Evolutionary conservation across 768 basidiomycete genomes (phyloP).

Genomic region (Hortiboletus campestris): DNA sequence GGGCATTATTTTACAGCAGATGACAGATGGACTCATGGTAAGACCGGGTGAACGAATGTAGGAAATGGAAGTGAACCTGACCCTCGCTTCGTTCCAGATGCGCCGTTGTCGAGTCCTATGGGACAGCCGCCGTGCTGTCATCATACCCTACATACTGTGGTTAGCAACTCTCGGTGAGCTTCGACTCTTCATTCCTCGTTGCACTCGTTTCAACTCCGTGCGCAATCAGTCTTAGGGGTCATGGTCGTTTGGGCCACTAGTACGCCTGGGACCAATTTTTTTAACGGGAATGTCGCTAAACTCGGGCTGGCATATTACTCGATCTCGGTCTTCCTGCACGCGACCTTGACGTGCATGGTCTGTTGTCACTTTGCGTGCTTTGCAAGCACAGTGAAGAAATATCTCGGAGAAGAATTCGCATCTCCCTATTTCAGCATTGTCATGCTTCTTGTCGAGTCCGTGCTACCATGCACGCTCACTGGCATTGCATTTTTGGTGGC

Average conservation of each 20-base stretch:
- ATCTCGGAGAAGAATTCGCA: too few relatives aligned
- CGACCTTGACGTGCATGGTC: too few relatives aligned
- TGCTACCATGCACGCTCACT: too few relatives aligned
- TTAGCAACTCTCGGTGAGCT: constrained; percentile 4
- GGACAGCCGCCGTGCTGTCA: constrained; percentile 5
- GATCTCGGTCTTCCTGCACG: too few relatives aligned
- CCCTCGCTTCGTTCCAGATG: constrained; percentile 25
- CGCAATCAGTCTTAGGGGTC: not conserved
- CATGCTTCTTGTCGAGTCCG: too few relatives aligned
- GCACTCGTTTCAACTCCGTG: not conserved
- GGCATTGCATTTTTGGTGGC: too few relatives aligned
- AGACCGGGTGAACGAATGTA: constrained; percentile 5
- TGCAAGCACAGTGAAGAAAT: too few relatives aligned
- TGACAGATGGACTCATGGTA: constrained; percentile 26
- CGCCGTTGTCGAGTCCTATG: constrained; percentile 36
- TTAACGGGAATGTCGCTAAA: too few relatives aligned
- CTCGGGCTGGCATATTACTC: too few relatives aligned
- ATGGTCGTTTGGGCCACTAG: not conserved
- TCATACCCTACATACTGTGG: constrained; percentile 11
- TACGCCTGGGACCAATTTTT: too few relatives aligned
- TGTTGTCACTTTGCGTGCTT: too few relatives aligned
- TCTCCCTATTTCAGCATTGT: too few relatives aligned
- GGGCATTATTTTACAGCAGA: constrained; percentile 11
- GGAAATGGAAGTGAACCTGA: not conserved
- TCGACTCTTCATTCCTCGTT: not conserved